Percentiles rank a stretch among this genome's conserved stretches.
phyloP scores from a whole-genome alignment of 371 early-diverging fungal species.

The Apophysomyces ossiformis region DNA sequence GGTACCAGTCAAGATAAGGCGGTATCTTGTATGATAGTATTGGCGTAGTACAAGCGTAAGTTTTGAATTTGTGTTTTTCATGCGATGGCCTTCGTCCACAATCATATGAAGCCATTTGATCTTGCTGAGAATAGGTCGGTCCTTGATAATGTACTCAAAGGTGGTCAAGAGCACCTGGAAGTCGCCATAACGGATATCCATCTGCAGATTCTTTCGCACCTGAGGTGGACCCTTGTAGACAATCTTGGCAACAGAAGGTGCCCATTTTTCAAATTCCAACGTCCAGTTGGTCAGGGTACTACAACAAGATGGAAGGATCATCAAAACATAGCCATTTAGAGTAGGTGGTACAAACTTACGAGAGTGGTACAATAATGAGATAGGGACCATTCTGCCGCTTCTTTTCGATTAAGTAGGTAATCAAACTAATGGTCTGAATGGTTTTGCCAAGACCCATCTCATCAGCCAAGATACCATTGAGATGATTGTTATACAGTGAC shows the following conservation, averaged over 20 bases:
- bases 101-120: slow-evolving; percentile 96
- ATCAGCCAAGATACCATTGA: slow-evolving; percentile 98
- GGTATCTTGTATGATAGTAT: slow-evolving; percentile 85
- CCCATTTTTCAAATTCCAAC: slow-evolving; percentile 98
- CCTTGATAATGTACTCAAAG: slow-evolving; percentile 97
- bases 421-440: slow-evolving; percentile 97
- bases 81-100: slow-evolving; percentile 98
- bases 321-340: background rate
- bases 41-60: slow-evolving; percentile 84
- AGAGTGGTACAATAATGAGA: slow-evolving; percentile 91
- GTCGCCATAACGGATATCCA: slow-evolving; percentile 72
- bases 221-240: slow-evolving; percentile 90
- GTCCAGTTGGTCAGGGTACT: slow-evolving; percentile 95
- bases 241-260: slow-evolving; percentile 87
- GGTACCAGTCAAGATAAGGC: slow-evolving; percentile 99
- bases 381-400: slow-evolving; percentile 93
- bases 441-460: slow-evolving; percentile 99
- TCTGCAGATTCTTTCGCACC: slow-evolving; percentile 72
- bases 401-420: slow-evolving; percentile 92
- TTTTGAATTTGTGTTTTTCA: slow-evolving; percentile 95
- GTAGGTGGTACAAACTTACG: slow-evolving; percentile 54
- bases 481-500: slow-evolving; percentile 93
- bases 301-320: background rate
- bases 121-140: slow-evolving; percentile 79
- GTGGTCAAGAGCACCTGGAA: slow-evolving; percentile 98